A percentile compares a stretch with the other conserved stretches of the same genome.
Evolutionary conservation across 208 protist species (phyloP).

Genomic region (Zelonia costaricensis): DNA sequence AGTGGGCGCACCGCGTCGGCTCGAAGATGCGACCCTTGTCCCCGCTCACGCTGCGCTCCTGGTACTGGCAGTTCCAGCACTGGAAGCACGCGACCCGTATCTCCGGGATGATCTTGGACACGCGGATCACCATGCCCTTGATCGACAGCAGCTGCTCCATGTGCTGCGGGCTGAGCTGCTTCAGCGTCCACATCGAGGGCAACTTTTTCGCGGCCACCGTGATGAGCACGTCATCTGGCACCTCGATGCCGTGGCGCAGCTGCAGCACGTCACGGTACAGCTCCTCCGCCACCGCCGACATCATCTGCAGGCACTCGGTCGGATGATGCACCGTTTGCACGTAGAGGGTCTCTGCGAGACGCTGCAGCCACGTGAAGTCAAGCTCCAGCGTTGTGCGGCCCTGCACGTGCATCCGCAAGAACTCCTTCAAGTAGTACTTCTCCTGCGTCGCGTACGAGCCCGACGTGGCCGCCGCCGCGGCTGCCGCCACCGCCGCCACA

Average conservation of each 20-base stretch:
- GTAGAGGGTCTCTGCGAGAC: slow-evolving; percentile 51
- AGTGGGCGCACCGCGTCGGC: slow-evolving; percentile 94
- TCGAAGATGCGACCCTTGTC: slow-evolving; percentile 96
- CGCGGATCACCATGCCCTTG: slow-evolving; percentile 93
- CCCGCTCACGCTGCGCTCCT: slow-evolving; percentile 69
- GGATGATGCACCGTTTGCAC: slow-evolving; percentile 70
- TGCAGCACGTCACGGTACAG: slow-evolving; percentile 61
- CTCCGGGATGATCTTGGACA: slow-evolving; percentile 92
- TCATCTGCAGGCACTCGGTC: slow-evolving; percentile 89
- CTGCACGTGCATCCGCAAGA: slow-evolving; percentile 75
- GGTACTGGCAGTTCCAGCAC: slow-evolving; percentile 94
- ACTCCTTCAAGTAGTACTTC: slow-evolving; percentile 72
- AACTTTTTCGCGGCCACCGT: slow-evolving; percentile 62
- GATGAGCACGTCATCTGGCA: slow-evolving; percentile 67
- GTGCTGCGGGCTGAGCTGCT: slow-evolving; percentile 67
- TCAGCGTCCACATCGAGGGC: slow-evolving; percentile 68
- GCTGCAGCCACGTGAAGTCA: slow-evolving; percentile 68
- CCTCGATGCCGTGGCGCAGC: slow-evolving; percentile 39
- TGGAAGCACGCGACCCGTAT: slow-evolving; percentile 95
- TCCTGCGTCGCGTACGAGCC: slow-evolving; percentile 15
- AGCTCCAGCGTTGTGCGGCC: slow-evolving; percentile 69
- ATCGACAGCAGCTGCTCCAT: slow-evolving; percentile 88
- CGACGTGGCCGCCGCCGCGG: slow-evolving; percentile 4
- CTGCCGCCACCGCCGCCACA: neutral
- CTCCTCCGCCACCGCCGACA: slow-evolving; percentile 79